Conservation (phyloP, 228 moss, liverwort and hornwort genomes). For the Sphagnum fallax region DNA sequence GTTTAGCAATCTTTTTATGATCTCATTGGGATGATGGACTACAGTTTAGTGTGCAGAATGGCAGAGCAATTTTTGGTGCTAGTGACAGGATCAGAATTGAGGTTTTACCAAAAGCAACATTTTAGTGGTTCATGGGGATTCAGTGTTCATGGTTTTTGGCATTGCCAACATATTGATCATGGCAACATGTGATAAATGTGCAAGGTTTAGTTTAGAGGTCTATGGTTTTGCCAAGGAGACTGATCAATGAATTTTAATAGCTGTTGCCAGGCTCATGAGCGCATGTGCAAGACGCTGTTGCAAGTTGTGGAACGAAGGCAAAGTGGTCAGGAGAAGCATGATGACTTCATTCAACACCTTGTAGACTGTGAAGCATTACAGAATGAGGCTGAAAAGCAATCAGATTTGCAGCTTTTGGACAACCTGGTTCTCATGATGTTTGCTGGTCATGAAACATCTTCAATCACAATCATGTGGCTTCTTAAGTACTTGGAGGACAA, state of each 20-base stretch:
- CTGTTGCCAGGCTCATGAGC: not conserved
- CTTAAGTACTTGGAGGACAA: conserved; percentile 1
- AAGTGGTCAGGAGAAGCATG: not conserved
- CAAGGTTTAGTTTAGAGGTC: too few species aligned
- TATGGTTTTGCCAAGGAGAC: not conserved
- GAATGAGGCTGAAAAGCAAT: not conserved
- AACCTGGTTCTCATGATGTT: conserved; percentile 2
- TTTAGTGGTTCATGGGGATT: too few species aligned
- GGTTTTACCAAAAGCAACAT: too few species aligned
- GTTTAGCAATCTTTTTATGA: too few species aligned
- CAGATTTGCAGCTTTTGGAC: not conserved
- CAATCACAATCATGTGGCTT: conserved; percentile 1
- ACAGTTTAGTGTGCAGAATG: too few species aligned
- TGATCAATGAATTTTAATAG: not conserved
- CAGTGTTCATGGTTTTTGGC: too few species aligned
- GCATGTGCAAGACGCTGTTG: not conserved
- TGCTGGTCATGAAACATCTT: conserved; percentile 1
- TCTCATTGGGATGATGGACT: too few species aligned
- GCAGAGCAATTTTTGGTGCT: too few species aligned
- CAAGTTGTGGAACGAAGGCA: not conserved
- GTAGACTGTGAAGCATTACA: not conserved
- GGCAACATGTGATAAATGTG: too few species aligned
- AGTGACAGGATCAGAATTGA: too few species aligned
- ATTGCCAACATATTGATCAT: too few species aligned
- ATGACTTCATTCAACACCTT: not conserved